These are phyloP conservation scores for Citrus maxima DNA, from an alignment of 345 rosid genomes.

Conservation along the genomic window DNA sequence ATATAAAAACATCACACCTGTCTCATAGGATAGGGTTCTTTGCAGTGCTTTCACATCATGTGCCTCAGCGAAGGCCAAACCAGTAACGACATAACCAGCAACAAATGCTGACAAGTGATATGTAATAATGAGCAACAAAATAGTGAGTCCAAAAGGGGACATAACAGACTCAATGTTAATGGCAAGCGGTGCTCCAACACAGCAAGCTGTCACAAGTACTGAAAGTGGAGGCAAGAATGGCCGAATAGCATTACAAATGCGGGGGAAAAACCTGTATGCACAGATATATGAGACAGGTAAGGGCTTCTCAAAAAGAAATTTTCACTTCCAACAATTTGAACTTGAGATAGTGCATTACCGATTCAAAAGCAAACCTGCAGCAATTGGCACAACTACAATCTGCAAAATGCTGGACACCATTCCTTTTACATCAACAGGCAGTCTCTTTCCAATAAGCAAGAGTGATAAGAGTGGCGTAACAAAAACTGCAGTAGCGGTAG, in stretches of 20 bases:
- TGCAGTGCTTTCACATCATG: constrained; percentile 67
- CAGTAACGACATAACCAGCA: constrained; percentile 64
- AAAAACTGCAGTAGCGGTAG: constrained; percentile 84
- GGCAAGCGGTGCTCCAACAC: constrained; percentile 92
- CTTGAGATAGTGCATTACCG: constrained; percentile 34
- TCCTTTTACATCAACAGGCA: constrained; percentile 92
- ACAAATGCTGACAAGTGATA: constrained; percentile 80
- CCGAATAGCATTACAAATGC: constrained; percentile 54
- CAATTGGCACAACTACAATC: constrained; percentile 80
- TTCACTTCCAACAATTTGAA: constrained; percentile 3
- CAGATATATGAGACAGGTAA: constrained; percentile 9
- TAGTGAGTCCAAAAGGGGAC: constrained; percentile 69
- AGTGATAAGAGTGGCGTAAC: constrained; percentile 78
- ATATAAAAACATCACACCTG: constrained; percentile 42
- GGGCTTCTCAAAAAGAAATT: background rate
- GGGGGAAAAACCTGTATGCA: constrained; percentile 65
- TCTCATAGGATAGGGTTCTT: constrained; percentile 85
- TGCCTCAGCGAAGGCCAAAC: constrained; percentile 46
- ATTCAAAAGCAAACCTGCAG: constrained; percentile 79
- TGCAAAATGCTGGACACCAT: constrained; percentile 88
- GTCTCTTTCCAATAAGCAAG: constrained; percentile 80
- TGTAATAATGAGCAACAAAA: constrained; percentile 43
- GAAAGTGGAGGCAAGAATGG: constrained; percentile 76
- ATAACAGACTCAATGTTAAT: constrained; percentile 66
- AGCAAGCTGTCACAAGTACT: constrained; percentile 78